Percentiles rank a stretch among this genome's conserved stretches.
Conservation (phyloP, 108 stramenopile species). For the Conticribra weissflogii region DNA sequence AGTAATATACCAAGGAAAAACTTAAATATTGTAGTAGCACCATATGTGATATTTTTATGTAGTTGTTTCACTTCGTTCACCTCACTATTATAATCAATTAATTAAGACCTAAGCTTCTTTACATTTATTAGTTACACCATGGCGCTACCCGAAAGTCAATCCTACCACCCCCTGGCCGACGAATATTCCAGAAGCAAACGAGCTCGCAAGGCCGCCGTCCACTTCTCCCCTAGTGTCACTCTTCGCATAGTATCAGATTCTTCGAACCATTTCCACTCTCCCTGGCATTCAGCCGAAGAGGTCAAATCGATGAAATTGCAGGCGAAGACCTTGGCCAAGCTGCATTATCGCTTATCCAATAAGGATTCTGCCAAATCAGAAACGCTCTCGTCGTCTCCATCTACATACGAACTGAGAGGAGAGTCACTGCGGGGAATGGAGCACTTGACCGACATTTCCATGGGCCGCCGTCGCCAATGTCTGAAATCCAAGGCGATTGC, state of each 20-base stretch:
- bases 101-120: too few species aligned
- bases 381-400: background rate
- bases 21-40: too few species aligned
- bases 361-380: background rate
- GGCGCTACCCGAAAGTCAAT: too few species aligned
- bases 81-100: too few species aligned
- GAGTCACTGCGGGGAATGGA: slow-evolving; percentile 8
- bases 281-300: background rate
- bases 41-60: too few species aligned
- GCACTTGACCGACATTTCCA: slow-evolving; percentile 1
- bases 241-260: background rate
- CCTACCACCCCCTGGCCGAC: too few species aligned
- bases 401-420: background rate
- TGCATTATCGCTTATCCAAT: background rate
- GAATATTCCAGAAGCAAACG: too few species aligned
- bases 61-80: too few species aligned
- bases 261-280: background rate
- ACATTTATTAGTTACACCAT: too few species aligned
- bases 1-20: too few species aligned
- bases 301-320: background rate
- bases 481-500: background rate
- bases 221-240: background rate
- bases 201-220: too few species aligned
- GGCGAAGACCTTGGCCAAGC: background rate
- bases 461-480: background rate